Evolutionary conservation across 495 filamentous ascomycete genomes (phyloP).

Genomic region (Aspergillus bertholletiae): DNA sequence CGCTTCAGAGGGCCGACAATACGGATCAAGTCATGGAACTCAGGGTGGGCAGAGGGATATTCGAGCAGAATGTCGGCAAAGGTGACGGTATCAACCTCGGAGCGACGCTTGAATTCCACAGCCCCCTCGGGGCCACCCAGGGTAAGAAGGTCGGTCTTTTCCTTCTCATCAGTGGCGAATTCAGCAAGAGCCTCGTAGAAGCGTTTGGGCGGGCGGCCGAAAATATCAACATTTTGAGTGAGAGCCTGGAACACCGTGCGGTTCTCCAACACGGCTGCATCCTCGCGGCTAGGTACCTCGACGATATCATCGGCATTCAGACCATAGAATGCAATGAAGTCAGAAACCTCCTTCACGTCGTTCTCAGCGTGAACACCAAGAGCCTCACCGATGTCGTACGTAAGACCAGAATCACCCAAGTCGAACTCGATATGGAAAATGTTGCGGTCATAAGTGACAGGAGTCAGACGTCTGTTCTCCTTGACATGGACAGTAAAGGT

Average conservation of each 20-base stretch:
- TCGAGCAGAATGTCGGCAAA: slow-evolving; percentile 88
- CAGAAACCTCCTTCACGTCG: slow-evolving; percentile 67
- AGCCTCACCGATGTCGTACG: slow-evolving; percentile 97
- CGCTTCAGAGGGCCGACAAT: slow-evolving; percentile 92
- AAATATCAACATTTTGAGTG: slow-evolving; percentile 93
- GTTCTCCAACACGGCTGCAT: slow-evolving; percentile 71
- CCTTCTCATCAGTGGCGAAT: slow-evolving; percentile 75
- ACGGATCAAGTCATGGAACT: slow-evolving; percentile 85
- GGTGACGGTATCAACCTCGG: slow-evolving; percentile 90
- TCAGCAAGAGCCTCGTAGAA: slow-evolving; percentile 93
- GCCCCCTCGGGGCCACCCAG: slow-evolving; percentile 80
- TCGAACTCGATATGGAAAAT: slow-evolving; percentile 99
- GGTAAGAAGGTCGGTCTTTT: slow-evolving; percentile 74
- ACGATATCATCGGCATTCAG: slow-evolving; percentile 79
- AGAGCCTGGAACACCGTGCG: slow-evolving; percentile 92
- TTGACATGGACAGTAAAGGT: slow-evolving; percentile 86
- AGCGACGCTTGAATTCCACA: slow-evolving; percentile 89
- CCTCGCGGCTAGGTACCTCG: slow-evolving; percentile 85
- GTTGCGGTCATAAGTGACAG: slow-evolving; percentile 87
- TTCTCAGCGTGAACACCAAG: slow-evolving; percentile 96
- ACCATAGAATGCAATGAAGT: slow-evolving; percentile 88
- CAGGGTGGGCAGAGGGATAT: slow-evolving; percentile 82
- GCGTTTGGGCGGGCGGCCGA: slow-evolving; percentile 91
- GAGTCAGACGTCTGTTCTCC: slow-evolving; percentile 91
- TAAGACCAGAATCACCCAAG: slow-evolving; percentile 82